Percentiles rank a stretch among this genome's conserved stretches.
Conservation (phyloP, 306 rosid species). For the Coriaria nepalensis region DNA sequence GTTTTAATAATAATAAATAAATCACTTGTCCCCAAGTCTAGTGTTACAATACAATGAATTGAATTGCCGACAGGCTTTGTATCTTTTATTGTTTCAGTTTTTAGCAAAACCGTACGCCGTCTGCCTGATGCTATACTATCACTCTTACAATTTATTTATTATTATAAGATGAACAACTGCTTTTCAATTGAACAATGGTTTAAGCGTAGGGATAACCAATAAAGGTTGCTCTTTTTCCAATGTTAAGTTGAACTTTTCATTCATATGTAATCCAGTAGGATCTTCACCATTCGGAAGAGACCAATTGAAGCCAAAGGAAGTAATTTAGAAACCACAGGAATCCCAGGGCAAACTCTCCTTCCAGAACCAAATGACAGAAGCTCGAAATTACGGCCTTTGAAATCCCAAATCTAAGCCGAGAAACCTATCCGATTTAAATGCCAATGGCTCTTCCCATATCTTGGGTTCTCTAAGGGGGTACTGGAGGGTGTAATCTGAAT, state of each 20-base stretch:
- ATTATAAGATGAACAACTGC: too few species aligned
- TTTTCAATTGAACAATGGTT: too few species aligned
- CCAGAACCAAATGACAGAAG: conserved; percentile 20
- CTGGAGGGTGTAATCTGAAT: conserved; percentile 20
- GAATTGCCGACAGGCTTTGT: too few species aligned
- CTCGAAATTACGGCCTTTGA: conserved; percentile 18
- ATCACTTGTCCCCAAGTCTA: too few species aligned
- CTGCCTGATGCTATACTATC: too few species aligned
- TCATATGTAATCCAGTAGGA: conserved; percentile 9
- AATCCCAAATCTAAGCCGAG: conserved; percentile 11
- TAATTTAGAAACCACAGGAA: conserved; percentile 13
- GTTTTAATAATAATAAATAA: too few species aligned
- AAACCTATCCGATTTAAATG: conserved; percentile 16
- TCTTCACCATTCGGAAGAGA: conserved; percentile 13
- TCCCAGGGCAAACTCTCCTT: conserved; percentile 24
- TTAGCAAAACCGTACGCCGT: too few species aligned
- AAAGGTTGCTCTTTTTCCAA: conserved; percentile 15
- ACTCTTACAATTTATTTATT: too few species aligned
- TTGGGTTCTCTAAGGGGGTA: conserved; percentile 17
- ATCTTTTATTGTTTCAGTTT: too few species aligned
- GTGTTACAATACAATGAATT: too few species aligned
- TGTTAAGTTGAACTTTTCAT: conserved; percentile 8
- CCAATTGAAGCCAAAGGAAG: conserved; percentile 21
- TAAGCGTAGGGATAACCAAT: conserved; percentile 1
- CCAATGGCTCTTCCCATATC: conserved; percentile 11